Conservation (phyloP, 768 basidiomycete species). For the Boletus patriciae region DNA sequence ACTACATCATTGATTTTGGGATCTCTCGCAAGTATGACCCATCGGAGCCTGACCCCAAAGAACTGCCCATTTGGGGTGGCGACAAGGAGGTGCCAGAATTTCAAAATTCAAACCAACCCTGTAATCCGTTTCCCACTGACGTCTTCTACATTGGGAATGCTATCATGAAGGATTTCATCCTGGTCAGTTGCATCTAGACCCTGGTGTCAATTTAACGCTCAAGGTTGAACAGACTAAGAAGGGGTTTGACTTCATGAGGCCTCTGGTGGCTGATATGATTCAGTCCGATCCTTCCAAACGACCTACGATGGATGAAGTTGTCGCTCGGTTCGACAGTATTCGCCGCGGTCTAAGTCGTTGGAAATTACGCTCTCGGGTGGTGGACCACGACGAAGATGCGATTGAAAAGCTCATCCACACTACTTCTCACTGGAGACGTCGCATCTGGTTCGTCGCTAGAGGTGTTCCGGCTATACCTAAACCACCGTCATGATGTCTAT, state of each 20-base stretch:
- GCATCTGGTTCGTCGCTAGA: slow-evolving; percentile 15
- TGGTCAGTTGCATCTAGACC: slow-evolving; percentile 18
- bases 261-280: slow-evolving; percentile 30
- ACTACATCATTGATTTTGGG: slow-evolving; percentile 33
- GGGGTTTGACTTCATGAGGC: neutral
- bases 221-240: too few relatives aligned
- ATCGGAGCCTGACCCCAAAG: slow-evolving; percentile 26
- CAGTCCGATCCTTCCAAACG: slow-evolving; percentile 35
- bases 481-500: neutral
- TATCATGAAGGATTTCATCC: slow-evolving; percentile 26
- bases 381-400: slow-evolving; percentile 1
- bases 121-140: slow-evolving; percentile 44
- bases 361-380: slow-evolving; percentile 30
- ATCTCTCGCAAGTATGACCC: slow-evolving; percentile 35
- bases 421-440: slow-evolving; percentile 26
- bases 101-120: slow-evolving; percentile 19
- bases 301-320: slow-evolving; percentile 39
- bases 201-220: too few relatives aligned
- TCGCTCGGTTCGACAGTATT: slow-evolving; percentile 30
- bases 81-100: slow-evolving; percentile 46
- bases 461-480: slow-evolving; percentile 16
- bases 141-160: slow-evolving; percentile 46
- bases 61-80: slow-evolving; percentile 37
- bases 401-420: slow-evolving; percentile 3
- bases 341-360: slow-evolving; percentile 12